Base-by-base conservation (phyloP, 768 basidiomycete genomes). In the Phylloporus scabripes region DNA sequence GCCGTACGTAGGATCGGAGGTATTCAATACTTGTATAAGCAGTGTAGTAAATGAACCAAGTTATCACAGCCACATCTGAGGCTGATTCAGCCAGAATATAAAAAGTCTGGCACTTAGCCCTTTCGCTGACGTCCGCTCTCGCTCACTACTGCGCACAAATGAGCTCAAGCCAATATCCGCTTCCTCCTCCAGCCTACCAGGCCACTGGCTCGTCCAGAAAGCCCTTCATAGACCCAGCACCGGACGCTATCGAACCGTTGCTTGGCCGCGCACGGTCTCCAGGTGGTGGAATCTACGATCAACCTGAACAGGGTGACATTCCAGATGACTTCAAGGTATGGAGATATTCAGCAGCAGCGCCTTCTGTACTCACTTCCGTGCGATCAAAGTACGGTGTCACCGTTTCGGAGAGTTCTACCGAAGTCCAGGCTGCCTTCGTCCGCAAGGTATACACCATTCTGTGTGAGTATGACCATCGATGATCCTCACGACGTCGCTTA, bases 311-410 rank as follows among this genome's bases (percentile, higher is more conserved):
- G 29, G 88, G 79, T 41, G 91, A 92, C 55, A 60, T 92, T 41
- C 91, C 90, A 0, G 93, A 95, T 60, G 94, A 96, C 67, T 96
- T 96, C 80, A 92, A 94, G 79, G 89, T 89, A 51, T 20, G 70
- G 60, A 29, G 39, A 26, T n/a, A 26, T 29, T 12, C 14, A 10
- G 2, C 26, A 46, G 9, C 38, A 40, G 43, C 17, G 29, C 45
- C 34, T 45, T 14, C 12, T 18, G n/a, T 26, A 28, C 50, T 61
- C 41, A 56, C 42, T 21, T 26, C 12, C 17, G 7, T 48, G 39
- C 39, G 45, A 54, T 46, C 15, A 26, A 50, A 90, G 88, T 92
- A 92, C 60, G 90, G 90, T 2, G 82, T 85, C 1, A 81, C 81
- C 1, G 90, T 92, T 12, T 78, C 81, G 1, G 89, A 91, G 51